Evolutionary conservation across 1,284 basidiomycete genomes (phyloP), one percentile per base, ranked within the genome.

Genomic region (Tilletia setariae): DNA sequence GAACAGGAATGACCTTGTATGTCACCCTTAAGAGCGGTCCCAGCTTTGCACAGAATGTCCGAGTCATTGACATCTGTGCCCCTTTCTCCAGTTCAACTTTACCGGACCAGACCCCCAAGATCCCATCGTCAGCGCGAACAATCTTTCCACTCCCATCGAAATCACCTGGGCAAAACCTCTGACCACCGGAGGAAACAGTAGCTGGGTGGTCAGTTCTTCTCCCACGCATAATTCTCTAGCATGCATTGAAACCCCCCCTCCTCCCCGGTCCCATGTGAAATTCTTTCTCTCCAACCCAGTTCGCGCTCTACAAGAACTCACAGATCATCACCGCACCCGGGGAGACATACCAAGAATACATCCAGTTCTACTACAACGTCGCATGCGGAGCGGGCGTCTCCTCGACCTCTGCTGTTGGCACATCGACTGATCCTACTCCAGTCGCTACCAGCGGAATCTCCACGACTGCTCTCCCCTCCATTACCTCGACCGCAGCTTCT

Each of bases 131-230:
- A 30, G 28, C 15, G 28, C 56, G 8, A 30, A 25, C 16, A 61
- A 35, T n/a, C 32, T 61, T 28, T n/a, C 28, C 28, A 4, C 28
- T 2, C 28, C 56, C 4, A 32, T 61, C 56, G 35, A 25, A 6
- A 21, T 61, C n/a, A 61, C 56, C 28, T 61, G 56, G 56, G 28
- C 23, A 19, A 11, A 9, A 9, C 28, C 56, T 16, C 21, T 61
- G 19, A 61, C 56, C 11, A 61, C 56, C 15, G 56, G 56, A n/a
- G 56, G 56, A 13, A 61, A 61, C 56, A 61, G 56, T 30, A 61
- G 28, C 28, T 61, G 56, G 56, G 15, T 11, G 56, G 56, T 61
- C 11, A 25, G 56, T 35, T 25, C n/a, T 7, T 23, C 7, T n/a
- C 16, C 16, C 23, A 28, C n/a, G 28, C n/a, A 25, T 23, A 28